Evolutionary conservation across 2,329 filamentous ascomycete species (phyloP).

Genomic region (Cytospora leucostoma): DNA sequence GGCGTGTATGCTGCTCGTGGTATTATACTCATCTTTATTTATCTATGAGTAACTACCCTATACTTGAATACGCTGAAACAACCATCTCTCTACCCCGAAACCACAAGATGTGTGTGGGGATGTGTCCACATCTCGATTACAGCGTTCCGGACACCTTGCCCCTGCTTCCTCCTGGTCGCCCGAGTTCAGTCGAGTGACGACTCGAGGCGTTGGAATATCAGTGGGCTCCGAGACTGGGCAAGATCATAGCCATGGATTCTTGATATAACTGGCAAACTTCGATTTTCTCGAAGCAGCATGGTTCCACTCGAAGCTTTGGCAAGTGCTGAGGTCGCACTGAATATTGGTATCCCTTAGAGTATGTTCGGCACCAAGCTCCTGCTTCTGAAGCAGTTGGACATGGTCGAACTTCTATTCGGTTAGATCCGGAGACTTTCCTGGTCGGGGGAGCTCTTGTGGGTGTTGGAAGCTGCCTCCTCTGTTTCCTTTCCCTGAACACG

Average conservation of each 20-base stretch:
- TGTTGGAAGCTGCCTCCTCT: neutral
- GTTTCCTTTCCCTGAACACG: neutral
- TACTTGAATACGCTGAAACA: neutral
- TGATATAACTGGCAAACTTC: neutral
- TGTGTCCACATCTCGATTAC: neutral
- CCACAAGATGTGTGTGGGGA: neutral
- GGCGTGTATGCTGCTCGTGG: neutral
- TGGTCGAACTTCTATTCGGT: neutral
- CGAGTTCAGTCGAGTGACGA: neutral
- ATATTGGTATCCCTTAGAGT: neutral
- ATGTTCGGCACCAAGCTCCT: neutral
- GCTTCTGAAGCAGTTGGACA: neutral
- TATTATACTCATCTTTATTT: neutral
- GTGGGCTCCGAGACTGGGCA: neutral
- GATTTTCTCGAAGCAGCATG: neutral
- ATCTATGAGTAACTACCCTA: neutral
- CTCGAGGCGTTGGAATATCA: neutral
- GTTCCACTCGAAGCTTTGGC: neutral
- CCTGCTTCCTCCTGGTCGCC: no score
- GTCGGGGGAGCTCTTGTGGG: neutral
- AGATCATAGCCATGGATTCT: neutral
- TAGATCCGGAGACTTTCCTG: neutral
- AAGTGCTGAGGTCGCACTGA: neutral
- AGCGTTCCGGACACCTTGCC: no score
- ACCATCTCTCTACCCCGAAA: neutral